Base-by-base conservation (phyloP, 495 filamentous ascomycete genomes). In the Penicillium goetzii region DNA sequence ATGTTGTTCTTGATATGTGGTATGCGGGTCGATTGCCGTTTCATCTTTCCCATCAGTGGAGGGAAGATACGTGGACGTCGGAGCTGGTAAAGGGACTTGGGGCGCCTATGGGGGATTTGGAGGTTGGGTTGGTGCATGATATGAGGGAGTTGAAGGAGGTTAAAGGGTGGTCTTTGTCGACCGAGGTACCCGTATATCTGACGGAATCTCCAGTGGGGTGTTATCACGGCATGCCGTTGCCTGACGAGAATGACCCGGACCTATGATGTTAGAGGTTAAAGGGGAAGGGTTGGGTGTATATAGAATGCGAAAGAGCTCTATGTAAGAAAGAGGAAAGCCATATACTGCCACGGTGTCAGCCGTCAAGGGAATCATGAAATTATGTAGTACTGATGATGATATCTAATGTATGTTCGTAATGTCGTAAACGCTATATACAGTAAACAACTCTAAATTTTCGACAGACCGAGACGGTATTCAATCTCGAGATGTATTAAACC, bases 1-100 rank as follows among this genome's bases (percentile, higher is more conserved):
- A 51, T 40, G 33, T 60, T 4, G 58, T 52, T 60, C 58, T 60
- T 26, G 33, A 60, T 41, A 60, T 52, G 43, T 60, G 47, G 43
- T 21, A 36, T 32, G 19, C 47, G 3, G 2, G 12, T 8, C 19
- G 10, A 1, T 4, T 54, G 25, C 32, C 51, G 32, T 9, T 4
- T 4, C 15, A 33, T 4, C 6, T 54, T 33, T n/a, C 11, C 5
- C 3, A 12, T 1, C 15, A 49, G 28, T 47, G 28, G 17, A 8
- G 2, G 25, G 21, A 50, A 32, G 56, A 59, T 21, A 40, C n/a
- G 45, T 60, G 58, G 58, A 52, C 47, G 10, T 26, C 47, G 47
- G 43, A 60, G 7, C 33, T 60, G 12, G 47, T 60, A n/a, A 19
- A 15, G 33, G 47, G 47, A 21, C 47, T 60, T 23, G n/a, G 30